These are phyloP conservation scores for Quercus robur DNA, from an alignment of 306 rosid genomes.

Conservation along the genomic window DNA sequence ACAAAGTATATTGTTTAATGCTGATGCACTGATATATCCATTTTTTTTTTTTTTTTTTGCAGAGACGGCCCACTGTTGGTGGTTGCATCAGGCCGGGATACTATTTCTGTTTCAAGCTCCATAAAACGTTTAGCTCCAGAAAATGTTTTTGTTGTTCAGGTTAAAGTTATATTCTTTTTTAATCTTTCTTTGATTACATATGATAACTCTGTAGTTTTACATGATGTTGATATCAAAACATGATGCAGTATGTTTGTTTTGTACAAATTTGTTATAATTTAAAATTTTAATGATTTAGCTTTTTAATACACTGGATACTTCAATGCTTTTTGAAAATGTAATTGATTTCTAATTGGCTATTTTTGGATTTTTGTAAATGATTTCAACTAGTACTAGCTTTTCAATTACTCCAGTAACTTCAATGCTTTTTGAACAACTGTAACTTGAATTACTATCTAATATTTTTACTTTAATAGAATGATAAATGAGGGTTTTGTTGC, in stretches of 20 bases:
- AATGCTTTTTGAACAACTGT: neutral
- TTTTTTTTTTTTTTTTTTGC: neutral
- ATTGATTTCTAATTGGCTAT: no score
- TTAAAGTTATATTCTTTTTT: conserved; percentile 31
- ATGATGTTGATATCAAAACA: neutral
- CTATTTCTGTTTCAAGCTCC: conserved; percentile 73
- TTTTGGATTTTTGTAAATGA: no score
- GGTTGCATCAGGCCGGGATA: conserved; percentile 89
- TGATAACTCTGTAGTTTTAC: neutral
- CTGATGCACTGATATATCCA: neutral
- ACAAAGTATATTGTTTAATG: neutral
- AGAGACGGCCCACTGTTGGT: conserved; percentile 89
- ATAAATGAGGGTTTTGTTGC: neutral
- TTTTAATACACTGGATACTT: neutral
- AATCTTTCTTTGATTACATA: conserved; percentile 5
- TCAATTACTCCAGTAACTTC: no score
- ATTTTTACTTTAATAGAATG: neutral
- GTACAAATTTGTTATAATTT: neutral
- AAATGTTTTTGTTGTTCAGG: conserved; percentile 92
- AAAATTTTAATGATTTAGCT: neutral
- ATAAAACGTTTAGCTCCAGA: conserved; percentile 86
- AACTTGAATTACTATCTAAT: neutral
- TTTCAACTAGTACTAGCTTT: no score
- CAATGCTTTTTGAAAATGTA: neutral
- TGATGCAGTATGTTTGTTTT: neutral